Evolutionary conservation across 331 rosid species (phyloP), one percentile per base, ranked within the genome.

Genomic region (Malus hybrid): DNA sequence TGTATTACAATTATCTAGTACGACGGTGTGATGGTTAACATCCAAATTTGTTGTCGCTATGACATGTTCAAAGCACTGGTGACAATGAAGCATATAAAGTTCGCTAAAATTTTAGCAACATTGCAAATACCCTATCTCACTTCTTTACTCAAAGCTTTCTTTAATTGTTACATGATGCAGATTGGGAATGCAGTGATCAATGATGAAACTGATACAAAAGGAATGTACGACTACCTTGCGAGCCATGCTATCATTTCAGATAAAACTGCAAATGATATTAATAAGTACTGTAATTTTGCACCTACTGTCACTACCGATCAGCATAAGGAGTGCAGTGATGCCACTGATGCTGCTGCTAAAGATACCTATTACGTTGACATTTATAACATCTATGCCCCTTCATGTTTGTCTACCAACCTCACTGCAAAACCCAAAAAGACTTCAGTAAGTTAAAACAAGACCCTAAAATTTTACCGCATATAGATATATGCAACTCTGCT

Each of bases 101-200:
- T 52, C 4, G 1, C 2, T 52, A 52, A 52, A 52, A 52, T 6
- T 16, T 52, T 52, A 6, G 28, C 28, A 57, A 57, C 62, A 57
- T 57, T 52, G 57, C 20, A 16, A 52, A 52, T 50, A 15, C 20
- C 57, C 20, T 16, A 52, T 16, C 57, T 52, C 57, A 1, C 57
- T 60, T 60, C 7, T 60, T 60, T 11, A 29, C 67, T 29, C 33
- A 7, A 56, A 13, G 24, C 24, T 65, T 29, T 39, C 20, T 20
- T 42, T 33, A 33, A 33, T 13, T 31, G 55, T 10, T 13, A 8
- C 34, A 28, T 44, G 39, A 2, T 82, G 75, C 78, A 94, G 99
- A 88, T 94, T 55, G 99, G 99, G 11, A 94, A 94, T 44, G 92
- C 99, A 81, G 93, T 83, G 63, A 88, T 92, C 75, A 82, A 94